Evolutionary conservation across 164 flowering plant species (phyloP).

Genomic region (Dillenia suffruticosa): DNA sequence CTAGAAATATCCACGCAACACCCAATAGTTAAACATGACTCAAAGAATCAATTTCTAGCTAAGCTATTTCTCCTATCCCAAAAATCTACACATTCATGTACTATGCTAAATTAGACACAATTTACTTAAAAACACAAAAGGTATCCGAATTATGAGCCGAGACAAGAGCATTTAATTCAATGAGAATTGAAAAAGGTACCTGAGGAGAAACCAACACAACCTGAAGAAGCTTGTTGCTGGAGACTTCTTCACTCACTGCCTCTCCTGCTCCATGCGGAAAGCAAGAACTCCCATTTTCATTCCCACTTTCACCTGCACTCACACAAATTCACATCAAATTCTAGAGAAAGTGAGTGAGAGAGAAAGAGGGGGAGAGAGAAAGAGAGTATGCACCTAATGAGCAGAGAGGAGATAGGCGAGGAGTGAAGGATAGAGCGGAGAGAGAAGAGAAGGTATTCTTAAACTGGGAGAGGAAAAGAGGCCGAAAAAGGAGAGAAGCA

Average conservation of each 20-base stretch:
- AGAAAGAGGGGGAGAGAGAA: constrained; percentile 6
- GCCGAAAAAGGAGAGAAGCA: constrained; percentile 16
- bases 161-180: too few species aligned
- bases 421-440: constrained; percentile 8
- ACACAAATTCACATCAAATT: neutral
- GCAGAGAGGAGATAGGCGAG: constrained; percentile 17
- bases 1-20: too few species aligned
- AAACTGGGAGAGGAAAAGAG: constrained; percentile 12
- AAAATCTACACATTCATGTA: too few species aligned
- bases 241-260: constrained; percentile 18
- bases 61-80: too few species aligned
- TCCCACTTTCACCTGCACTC: constrained; percentile 26
- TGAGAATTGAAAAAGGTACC: constrained; percentile 25
- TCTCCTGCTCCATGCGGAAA: constrained; percentile 29
- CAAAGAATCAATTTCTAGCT: too few species aligned
- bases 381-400: constrained; percentile 17
- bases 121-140: too few species aligned
- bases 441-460: constrained; percentile 11
- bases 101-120: too few species aligned
- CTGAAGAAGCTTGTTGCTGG: constrained; percentile 51
- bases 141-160: too few species aligned
- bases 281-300: constrained; percentile 6
- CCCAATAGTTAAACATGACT: too few species aligned
- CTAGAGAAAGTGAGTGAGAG: neutral
- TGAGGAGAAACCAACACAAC: constrained; percentile 87